A percentile compares a stretch with the other conserved stretches of the same genome.
These are phyloP conservation scores for Juglanconis juglandina DNA, from an alignment of 2,329 filamentous ascomycete genomes.

Conservation along the genomic window DNA sequence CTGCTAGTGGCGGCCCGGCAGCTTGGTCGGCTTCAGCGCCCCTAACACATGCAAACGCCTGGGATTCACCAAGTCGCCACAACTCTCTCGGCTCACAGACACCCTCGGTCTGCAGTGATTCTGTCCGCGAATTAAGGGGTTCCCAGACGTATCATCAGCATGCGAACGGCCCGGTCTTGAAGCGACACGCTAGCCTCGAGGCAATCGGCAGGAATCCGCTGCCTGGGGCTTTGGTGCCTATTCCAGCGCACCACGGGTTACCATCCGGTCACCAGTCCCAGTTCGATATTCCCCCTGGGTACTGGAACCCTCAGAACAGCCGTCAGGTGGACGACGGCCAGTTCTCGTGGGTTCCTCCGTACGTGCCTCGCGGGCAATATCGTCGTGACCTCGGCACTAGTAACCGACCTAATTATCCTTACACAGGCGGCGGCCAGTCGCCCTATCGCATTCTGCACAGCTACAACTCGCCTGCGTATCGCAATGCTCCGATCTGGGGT, in stretches of 20 bases:
- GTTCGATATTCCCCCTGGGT: not conserved
- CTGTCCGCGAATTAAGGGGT: conserved; percentile 18
- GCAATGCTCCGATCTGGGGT: conserved; percentile 54
- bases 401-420: conserved; percentile 19
- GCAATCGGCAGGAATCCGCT: conserved; percentile 1
- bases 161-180: conserved; percentile 14
- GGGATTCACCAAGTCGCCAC: conserved; percentile 29
- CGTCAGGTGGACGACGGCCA: conserved; percentile 25
- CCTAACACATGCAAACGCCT: conserved; percentile 23
- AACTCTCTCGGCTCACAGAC: conserved; percentile 23
- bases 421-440: conserved; percentile 20
- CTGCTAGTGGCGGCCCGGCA: conserved; percentile 23
- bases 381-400: conserved; percentile 36
- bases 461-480: conserved; percentile 57
- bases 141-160: conserved; percentile 15
- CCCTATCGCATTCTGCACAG: conserved; percentile 55
- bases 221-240: not conserved
- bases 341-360: conserved; percentile 29
- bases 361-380: conserved; percentile 34
- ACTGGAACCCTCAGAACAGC: conserved; percentile 25
- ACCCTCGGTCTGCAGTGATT: conserved; percentile 22
- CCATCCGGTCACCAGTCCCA: not conserved
- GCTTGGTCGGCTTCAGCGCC: conserved; percentile 13
- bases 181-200: conserved; percentile 8
- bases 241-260: conserved; percentile 2